Percentiles rank a stretch among this genome's conserved stretches.
Conservation (phyloP, 805 yeast genomes). For the Cyberlindnera americana region DNA sequence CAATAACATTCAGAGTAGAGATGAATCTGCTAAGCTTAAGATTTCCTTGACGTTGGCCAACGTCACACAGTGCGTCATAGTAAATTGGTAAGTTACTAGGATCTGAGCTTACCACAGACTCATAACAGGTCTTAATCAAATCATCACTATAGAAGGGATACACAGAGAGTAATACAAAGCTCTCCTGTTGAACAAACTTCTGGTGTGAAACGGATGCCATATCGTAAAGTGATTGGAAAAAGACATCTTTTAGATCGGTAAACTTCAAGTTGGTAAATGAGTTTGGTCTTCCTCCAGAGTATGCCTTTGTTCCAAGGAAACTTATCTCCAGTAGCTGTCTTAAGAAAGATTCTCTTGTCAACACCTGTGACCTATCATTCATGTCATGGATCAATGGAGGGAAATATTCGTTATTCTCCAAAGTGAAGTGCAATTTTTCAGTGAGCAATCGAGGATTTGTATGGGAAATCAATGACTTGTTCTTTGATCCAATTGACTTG, state of each 20-base stretch:
- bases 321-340: conserved; percentile 53
- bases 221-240: conserved; percentile 33
- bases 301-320: conserved; percentile 38
- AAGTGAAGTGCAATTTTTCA: conserved; percentile 43
- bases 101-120: conserved; percentile 39
- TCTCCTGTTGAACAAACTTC: conserved; percentile 25
- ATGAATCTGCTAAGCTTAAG: conserved; percentile 43
- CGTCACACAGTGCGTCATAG: conserved; percentile 51
- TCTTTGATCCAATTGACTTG: conserved; percentile 53
- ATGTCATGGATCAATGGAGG: conserved; percentile 45
- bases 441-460: conserved; percentile 53
- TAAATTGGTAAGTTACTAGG: conserved; percentile 44
- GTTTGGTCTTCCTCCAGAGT: conserved; percentile 23
- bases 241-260: conserved; percentile 23
- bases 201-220: conserved; percentile 25
- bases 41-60: conserved; percentile 47
- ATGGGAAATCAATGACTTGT: conserved; percentile 50
- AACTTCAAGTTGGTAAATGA: conserved; percentile 30
- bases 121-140: conserved; percentile 45
- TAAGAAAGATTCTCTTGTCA: conserved; percentile 45
- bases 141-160: conserved; percentile 48
- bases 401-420: conserved; percentile 32
- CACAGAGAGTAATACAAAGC: conserved; percentile 45
- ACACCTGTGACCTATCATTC: conserved; percentile 30
- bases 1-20: conserved; percentile 49